Base-by-base conservation (phyloP, 2,329 filamentous ascomycete genomes). In the Didymella arachidicola region DNA sequence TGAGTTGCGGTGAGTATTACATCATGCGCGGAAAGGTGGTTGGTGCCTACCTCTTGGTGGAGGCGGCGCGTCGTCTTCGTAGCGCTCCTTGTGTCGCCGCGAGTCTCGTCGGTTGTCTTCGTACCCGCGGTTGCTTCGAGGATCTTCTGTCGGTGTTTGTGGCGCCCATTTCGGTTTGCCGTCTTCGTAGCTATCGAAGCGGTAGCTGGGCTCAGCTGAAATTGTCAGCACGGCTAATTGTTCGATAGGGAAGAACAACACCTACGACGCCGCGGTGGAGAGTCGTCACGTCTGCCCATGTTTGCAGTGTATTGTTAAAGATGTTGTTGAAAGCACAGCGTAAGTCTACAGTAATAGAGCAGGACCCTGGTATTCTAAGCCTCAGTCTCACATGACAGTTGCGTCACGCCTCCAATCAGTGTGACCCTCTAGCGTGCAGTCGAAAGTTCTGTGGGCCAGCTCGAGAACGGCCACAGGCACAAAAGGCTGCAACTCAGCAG, bases 121-220 rank as follows among this genome's bases (percentile, higher is more conserved):
- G 26, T 68, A 65, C 18, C 69, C 68, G 39, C 59, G 62, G 50
- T 69, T 63, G 36, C 65, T 66, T 36, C 61, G 58, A 42, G 67
- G 60, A 32, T 69, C 60, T 56, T 70, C 67, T 53, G 58, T 61
- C 2, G 56, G 50, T 3, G 50, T 50, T 22, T 55, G 62, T 8
- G 68, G 68, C 19, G 66, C 61, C 68, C 68, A 70, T 60, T 63
- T 66, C 6, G 68, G 64, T 52, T 69, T 70, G 47, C 68, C 68
- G 61, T 69, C 67, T 54, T 70, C 68, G 62, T 70, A 70, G 56
- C 64, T 67, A 29, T 70, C 66, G 50, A 70, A 70, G 61, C 61
- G 65, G 55, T 70, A 70, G 19, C 65, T 67, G 46, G 66, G 62
- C 25, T 67, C 64, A 39, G 65, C 65, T 63, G 50, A 10, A 8